These are phyloP conservation scores for Tephrocybe sp. DNA, from an alignment of 768 basidiomycete species.

Conservation along the genomic window DNA sequence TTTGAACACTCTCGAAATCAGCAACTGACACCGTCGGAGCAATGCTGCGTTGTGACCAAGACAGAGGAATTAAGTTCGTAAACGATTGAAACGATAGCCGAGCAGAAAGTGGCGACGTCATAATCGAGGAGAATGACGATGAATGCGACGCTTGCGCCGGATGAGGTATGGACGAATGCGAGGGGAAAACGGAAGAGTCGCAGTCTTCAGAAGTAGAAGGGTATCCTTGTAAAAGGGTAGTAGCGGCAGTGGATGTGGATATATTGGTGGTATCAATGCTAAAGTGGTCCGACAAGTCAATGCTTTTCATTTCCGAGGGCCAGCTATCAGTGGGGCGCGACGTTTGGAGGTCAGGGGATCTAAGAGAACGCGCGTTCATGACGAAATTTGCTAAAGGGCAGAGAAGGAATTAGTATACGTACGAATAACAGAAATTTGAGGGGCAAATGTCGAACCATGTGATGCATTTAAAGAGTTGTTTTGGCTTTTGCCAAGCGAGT, in stretches of 20 bases:
- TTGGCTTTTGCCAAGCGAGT: conserved; percentile 22
- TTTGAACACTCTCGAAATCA: neutral
- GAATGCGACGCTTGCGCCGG: conserved; percentile 23
- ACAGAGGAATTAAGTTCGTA: conserved; percentile 56
- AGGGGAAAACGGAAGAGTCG: conserved; percentile 1
- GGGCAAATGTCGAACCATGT: conserved; percentile 65
- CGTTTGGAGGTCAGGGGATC: conserved; percentile 33
- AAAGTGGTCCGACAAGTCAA: conserved; percentile 30
- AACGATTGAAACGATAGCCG: conserved; percentile 59
- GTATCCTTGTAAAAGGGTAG: conserved; percentile 18
- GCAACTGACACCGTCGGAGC: conserved; percentile 16
- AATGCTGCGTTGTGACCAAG: conserved; percentile 45
- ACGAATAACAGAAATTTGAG: conserved; percentile 50
- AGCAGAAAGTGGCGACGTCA: conserved; percentile 50
- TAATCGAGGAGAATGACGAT: conserved; percentile 44
- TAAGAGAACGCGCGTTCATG: conserved; percentile 36
- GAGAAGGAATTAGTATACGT: conserved; percentile 52
- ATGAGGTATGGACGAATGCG: conserved; percentile 6
- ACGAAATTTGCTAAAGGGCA: conserved; percentile 32
- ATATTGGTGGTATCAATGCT: conserved; percentile 13
- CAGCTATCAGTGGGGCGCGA: conserved; percentile 21
- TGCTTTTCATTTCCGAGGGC: conserved; percentile 37
- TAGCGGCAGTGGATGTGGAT: conserved; percentile 11
- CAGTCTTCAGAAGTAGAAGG: conserved; percentile 10
- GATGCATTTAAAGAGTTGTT: conserved; percentile 19